Conservation (phyloP, 2,329 filamentous ascomycete species). For the Aspergillus terreus region DNA sequence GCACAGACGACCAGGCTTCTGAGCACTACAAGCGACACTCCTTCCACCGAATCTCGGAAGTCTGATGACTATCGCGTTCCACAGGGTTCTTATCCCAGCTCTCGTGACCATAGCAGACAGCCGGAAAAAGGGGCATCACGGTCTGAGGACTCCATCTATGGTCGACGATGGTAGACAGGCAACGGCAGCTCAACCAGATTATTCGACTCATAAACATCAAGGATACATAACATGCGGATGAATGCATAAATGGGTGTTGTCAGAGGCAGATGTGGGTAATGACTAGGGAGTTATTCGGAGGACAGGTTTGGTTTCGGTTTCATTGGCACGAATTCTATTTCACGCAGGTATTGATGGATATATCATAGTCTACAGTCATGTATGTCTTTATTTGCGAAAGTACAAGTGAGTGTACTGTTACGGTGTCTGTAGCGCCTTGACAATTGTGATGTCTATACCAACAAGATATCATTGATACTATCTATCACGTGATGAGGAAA, state of each 20-base stretch:
- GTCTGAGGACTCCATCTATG: constrained; percentile 25
- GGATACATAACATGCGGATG: neutral
- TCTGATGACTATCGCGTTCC: neutral
- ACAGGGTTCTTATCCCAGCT: constrained; percentile 2
- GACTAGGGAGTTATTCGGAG: too few relatives aligned
- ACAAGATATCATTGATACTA: too few relatives aligned
- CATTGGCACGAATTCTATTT: too few relatives aligned
- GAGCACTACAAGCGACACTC: constrained; percentile 21
- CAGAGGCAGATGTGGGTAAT: too few relatives aligned
- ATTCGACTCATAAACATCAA: neutral
- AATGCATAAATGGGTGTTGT: neutral
- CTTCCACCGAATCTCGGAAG: constrained; percentile 6
- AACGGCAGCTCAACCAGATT: neutral
- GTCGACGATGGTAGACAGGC: constrained; percentile 22
- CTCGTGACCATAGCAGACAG: constrained; percentile 11
- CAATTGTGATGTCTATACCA: too few relatives aligned
- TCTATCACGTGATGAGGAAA: too few relatives aligned
- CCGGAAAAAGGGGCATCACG: constrained; percentile 7
- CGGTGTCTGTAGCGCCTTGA: too few relatives aligned
- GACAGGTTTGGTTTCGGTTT: too few relatives aligned
- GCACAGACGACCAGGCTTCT: constrained; percentile 31
- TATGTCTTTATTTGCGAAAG: too few relatives aligned
- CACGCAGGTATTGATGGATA: too few relatives aligned
- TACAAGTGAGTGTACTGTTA: too few relatives aligned
- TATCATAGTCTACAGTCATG: too few relatives aligned